Evolutionary conservation across 371 early-diverging fungal genomes (phyloP).

Genomic region (Choanephora cucurbitarum): DNA sequence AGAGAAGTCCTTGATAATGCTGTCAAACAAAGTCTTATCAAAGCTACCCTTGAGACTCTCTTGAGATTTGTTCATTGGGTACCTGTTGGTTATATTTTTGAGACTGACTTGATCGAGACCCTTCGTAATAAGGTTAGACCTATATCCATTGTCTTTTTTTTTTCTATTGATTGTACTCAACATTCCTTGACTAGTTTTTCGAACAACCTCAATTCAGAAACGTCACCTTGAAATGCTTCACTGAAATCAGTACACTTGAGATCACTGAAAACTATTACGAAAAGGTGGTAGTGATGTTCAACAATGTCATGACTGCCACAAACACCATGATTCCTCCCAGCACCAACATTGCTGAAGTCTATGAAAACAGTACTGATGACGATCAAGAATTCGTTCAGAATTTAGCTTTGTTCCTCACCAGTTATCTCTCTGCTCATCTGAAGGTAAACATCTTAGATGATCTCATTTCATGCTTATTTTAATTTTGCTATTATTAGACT

Average conservation of each 20-base stretch:
- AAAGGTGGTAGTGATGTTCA: conserved; percentile 82
- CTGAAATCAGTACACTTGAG: conserved; percentile 87
- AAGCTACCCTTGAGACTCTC: conserved; percentile 92
- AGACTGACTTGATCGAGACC: conserved; percentile 89
- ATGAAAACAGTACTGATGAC: conserved; percentile 80
- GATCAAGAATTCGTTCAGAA: conserved; percentile 79
- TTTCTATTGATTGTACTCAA: too few species aligned
- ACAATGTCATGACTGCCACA: conserved; percentile 73
- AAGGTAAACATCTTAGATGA: conserved; percentile 56
- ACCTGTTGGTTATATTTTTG: conserved; percentile 96
- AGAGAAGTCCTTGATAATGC: conserved; percentile 94
- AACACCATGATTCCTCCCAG: conserved; percentile 69
- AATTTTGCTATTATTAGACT: conserved; percentile 2
- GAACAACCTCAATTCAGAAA: conserved; percentile 87
- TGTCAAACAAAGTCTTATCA: conserved; percentile 83
- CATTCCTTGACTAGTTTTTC: conserved; percentile 81
- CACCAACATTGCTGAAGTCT: conserved; percentile 64
- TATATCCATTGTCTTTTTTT: neutral
- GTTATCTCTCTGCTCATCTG: conserved; percentile 82
- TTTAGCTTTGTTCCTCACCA: conserved; percentile 70
- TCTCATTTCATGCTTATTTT: neutral
- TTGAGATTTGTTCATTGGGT: conserved; percentile 97
- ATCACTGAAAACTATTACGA: conserved; percentile 78
- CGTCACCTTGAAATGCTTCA: conserved; percentile 91
- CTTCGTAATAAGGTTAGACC: conserved; percentile 76